Evolutionary conservation across 805 yeast genomes (phyloP).

Genomic region (Ogataea ramenticola): DNA sequence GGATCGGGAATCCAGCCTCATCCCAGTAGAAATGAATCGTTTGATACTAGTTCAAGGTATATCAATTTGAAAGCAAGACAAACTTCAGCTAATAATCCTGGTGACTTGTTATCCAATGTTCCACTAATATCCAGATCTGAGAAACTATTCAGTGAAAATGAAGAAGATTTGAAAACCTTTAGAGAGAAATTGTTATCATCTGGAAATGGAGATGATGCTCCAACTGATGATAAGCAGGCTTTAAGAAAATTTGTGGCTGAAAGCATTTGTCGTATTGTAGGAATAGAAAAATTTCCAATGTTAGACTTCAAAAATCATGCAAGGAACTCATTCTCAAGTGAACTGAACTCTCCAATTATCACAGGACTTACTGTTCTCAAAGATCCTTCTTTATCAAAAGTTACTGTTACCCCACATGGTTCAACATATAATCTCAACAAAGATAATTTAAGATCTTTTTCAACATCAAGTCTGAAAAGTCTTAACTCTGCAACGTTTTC

Average conservation of each 20-base stretch:
- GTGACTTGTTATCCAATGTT: slow-evolving; percentile 76
- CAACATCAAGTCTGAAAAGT: slow-evolving; percentile 13
- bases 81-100: slow-evolving; percentile 56
- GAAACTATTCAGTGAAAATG: not conserved
- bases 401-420: not conserved
- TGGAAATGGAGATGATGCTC: slow-evolving; percentile 38
- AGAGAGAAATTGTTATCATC: not conserved
- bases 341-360: slow-evolving; percentile 13
- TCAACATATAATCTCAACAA: not conserved
- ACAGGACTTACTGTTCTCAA: slow-evolving; percentile 9
- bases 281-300: slow-evolving; percentile 37
- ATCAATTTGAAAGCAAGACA: slow-evolving; percentile 48
- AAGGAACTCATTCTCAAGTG: not conserved
- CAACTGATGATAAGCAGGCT: slow-evolving; percentile 64
- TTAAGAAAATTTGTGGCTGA: slow-evolving; percentile 61
- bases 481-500: not conserved
- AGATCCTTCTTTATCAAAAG: not conserved
- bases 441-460: slow-evolving; percentile 14
- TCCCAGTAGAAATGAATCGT: not conserved
- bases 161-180: too few species aligned
- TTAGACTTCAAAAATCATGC: not conserved
- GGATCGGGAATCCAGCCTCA: not conserved
- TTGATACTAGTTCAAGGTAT: slow-evolving; percentile 27
- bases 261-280: slow-evolving; percentile 60
- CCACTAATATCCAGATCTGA: slow-evolving; percentile 36